phyloP scores from a whole-genome alignment of 164 flowering plant species.

The Platanus orientalis region DNA sequence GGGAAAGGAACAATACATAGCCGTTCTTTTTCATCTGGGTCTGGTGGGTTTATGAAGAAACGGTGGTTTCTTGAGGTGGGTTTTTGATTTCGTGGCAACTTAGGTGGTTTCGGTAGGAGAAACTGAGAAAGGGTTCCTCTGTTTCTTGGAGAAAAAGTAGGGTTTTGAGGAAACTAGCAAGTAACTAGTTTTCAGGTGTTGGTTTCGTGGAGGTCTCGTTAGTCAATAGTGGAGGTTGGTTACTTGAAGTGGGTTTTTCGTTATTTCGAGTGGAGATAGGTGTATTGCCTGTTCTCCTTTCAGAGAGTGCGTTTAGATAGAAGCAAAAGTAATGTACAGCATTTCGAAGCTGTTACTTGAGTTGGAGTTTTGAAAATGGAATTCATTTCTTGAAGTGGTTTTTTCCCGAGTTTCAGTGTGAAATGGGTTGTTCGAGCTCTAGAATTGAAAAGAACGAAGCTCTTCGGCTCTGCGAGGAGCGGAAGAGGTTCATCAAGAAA shows the following conservation, averaged over 20 bases:
- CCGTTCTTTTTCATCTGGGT: conserved; percentile 4
- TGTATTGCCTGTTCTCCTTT: too few relatives aligned
- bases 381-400: conserved; percentile 15
- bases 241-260: conserved; percentile 1
- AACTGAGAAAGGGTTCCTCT: conserved; percentile 1
- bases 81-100: conserved; percentile 6
- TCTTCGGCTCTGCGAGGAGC: conserved; percentile 62
- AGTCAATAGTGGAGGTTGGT: conserved; percentile 5
- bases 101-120: background rate
- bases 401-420: conserved; percentile 3
- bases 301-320: too few relatives aligned
- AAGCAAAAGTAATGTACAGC: too few relatives aligned
- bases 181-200: background rate
- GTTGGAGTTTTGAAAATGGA: conserved; percentile 6
- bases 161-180: background rate
- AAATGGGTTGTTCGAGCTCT: conserved; percentile 70
- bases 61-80: conserved; percentile 12
- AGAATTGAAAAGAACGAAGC: conserved; percentile 61
- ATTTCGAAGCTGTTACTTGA: too few relatives aligned
- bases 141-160: background rate
- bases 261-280: background rate
- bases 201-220: background rate
- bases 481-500: conserved; percentile 71
- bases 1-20: background rate
- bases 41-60: background rate